Base-by-base conservation (phyloP, 306 rosid species). In the Rosa rugosa region DNA sequence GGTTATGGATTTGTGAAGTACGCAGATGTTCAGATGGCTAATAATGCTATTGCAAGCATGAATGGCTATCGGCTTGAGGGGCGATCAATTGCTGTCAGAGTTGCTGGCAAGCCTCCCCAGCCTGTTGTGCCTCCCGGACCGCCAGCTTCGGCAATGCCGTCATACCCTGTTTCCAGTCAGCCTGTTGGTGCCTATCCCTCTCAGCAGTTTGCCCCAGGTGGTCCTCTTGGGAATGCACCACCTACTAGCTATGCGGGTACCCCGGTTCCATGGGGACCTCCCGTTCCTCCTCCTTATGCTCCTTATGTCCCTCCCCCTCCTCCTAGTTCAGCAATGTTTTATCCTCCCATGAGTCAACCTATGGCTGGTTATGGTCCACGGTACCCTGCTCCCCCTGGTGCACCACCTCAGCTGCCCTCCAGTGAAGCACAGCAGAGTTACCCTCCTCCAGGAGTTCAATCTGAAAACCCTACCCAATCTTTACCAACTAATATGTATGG, bases 101-200 rank as follows among this genome's bases (percentile, higher is more conserved):
- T 95, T 62, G 98, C 99, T 36, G 99, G 99, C 72, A 90, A 87
- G 92, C 99, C 99, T 67, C 99, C 98, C 45, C 98, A 93, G 89
- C 96, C 99, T 72, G 85, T 82, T 56, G 92, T 90, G 63, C 94
- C 99, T 77, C 96, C 98, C 51, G 93, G 93, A 5, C 98, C 98
- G 1, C 98, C 98, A 0, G 84, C 93, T 6, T 86, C 98, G 1
- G 77, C 91, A 22, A 80, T 85, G 81, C 90, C 97, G 38, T 76
- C 99, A 20, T 95, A 88, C 83, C 97, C 97, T 59, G 84, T 78
- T 81, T 87, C 91, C 67, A 85, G 88, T 78, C 98, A 91, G 87
- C 95, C 92, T 45, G 64, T 78, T 60, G 93, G 95, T 64, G 89
- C 89, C 40, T 95, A 90, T 86, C 99, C 98, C 49, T 93, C 99